Conservation (phyloP, 768 basidiomycete genomes). For the Butyriboletus loyo region DNA sequence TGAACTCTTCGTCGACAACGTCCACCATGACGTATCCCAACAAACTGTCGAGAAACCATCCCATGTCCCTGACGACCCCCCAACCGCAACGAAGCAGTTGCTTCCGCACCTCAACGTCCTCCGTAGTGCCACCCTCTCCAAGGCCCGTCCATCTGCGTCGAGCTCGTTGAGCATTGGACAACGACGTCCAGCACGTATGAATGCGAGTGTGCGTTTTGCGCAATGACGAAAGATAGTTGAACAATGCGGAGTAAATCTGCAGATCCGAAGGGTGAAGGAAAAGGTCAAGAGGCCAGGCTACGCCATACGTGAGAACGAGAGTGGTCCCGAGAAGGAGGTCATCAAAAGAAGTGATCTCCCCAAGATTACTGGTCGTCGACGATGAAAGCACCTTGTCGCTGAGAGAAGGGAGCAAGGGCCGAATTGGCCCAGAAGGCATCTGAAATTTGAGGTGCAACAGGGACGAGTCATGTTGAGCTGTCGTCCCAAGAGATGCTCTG, state of each 20-base stretch:
- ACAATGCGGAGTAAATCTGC: conserved; percentile 69
- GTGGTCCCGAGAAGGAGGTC: conserved; percentile 80
- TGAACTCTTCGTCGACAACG: conserved; percentile 82
- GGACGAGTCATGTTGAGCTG: conserved; percentile 81
- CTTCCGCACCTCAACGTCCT: conserved; percentile 63
- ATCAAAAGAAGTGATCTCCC: conserved; percentile 56
- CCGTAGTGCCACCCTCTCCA: conserved; percentile 78
- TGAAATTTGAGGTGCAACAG: conserved; percentile 71
- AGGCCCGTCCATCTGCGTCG: conserved; percentile 84
- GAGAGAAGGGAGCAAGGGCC: conserved; percentile 79
- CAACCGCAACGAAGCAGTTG: conserved; percentile 74
- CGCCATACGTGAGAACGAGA: conserved; percentile 62
- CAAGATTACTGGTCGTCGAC: conserved; percentile 34
- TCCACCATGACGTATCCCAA: conserved; percentile 87
- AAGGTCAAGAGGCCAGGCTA: conserved; percentile 87
- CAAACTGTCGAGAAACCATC: conserved; percentile 85
- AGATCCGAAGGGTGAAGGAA: conserved; percentile 80
- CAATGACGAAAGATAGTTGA: conserved; percentile 79
- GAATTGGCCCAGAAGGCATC: conserved; percentile 77
- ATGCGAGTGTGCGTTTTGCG: conserved; percentile 81
- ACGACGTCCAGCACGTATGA: conserved; percentile 77
- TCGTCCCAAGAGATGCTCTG: conserved; percentile 84
- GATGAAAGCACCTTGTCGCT: conserved; percentile 40
- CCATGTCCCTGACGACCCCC: conserved; percentile 86
- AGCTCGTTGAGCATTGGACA: conserved; percentile 83